A percentile compares a stretch with the other conserved stretches of the same genome.
These are phyloP conservation scores for Cadophora sp. DNA, from an alignment of 2,329 filamentous ascomycete species.

Conservation along the genomic window DNA sequence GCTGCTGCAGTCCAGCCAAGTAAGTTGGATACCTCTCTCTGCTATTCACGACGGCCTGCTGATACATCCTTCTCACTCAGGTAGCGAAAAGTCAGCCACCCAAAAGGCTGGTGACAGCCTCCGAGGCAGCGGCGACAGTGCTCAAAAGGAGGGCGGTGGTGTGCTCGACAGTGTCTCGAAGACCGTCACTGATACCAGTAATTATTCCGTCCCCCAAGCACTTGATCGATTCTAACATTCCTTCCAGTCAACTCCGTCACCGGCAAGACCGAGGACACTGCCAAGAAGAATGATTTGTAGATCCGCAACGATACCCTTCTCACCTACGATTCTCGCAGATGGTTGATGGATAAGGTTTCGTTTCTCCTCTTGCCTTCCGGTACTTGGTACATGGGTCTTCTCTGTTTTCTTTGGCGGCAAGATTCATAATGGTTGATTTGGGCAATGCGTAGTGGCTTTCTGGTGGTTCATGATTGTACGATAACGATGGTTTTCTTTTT, in stretches of 20 bases:
- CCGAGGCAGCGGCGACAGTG: conserved; percentile 49
- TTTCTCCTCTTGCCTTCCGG: not conserved
- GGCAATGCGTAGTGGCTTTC: not conserved
- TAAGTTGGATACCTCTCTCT: conserved; percentile 42
- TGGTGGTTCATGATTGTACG: conserved; percentile 17
- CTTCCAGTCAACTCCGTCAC: conserved; percentile 25
- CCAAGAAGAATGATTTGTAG: conserved; percentile 26
- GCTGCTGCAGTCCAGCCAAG: conserved; percentile 55
- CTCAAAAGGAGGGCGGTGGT: conserved; percentile 49
- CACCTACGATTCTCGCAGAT: conserved; percentile 22
- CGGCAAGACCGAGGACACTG: conserved; percentile 23
- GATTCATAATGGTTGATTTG: conserved; percentile 16
- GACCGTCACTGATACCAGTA: conserved; percentile 43
- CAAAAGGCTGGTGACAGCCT: conserved; percentile 55
- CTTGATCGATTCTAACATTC: not conserved
- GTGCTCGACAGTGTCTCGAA: conserved; percentile 50
- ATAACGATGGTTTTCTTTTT: conserved; percentile 10
- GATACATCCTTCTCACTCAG: conserved; percentile 21
- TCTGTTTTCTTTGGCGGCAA: conserved; percentile 1
- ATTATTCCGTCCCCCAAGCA: not conserved
- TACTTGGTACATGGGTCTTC: not conserved
- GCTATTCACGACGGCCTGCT: not conserved
- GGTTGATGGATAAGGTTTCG: conserved; percentile 5
- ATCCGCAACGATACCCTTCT: conserved; percentile 19
- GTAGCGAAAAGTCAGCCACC: conserved; percentile 51